phyloP scores from a whole-genome alignment of 768 basidiomycete species.

The Sporobolomyces roseus region DNA sequence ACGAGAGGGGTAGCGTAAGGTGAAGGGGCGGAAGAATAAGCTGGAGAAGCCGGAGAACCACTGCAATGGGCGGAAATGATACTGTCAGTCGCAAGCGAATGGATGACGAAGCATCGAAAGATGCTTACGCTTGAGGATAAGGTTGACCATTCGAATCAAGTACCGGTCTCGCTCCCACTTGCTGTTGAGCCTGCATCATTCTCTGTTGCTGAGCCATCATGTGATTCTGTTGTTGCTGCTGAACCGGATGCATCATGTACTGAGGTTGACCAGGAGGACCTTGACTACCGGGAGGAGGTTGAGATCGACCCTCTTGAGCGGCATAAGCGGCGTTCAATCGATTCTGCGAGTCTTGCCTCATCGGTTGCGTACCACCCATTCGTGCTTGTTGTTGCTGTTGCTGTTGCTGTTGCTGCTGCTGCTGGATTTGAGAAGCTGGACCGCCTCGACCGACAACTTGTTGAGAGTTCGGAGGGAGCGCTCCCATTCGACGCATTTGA shows the following conservation, averaged over 20 bases:
- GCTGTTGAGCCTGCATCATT: constrained; percentile 20
- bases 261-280: constrained; percentile 11
- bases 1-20: constrained; percentile 27
- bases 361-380: constrained; percentile 4
- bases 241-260: constrained; percentile 34
- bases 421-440: background rate
- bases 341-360: constrained; percentile 14
- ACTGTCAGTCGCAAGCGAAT: background rate
- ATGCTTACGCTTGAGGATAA: constrained; percentile 18
- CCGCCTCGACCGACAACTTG: background rate
- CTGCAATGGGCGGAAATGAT: background rate
- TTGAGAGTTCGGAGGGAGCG: constrained; percentile 18
- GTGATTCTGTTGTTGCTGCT: constrained; percentile 26
- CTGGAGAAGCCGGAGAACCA: constrained; percentile 35
- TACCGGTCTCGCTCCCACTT: constrained; percentile 4
- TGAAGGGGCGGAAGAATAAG: constrained; percentile 27
- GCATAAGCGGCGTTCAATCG: constrained; percentile 9
- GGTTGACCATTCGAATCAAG: constrained; percentile 12
- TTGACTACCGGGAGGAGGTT: background rate
- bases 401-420: constrained; percentile 7
- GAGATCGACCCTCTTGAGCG: constrained; percentile 10
- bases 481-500: constrained; percentile 35
- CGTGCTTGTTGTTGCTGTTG: constrained; percentile 1
- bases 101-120: too few species aligned
- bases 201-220: constrained; percentile 19